Conservation (phyloP, 805 yeast genomes). For the Wickerhamomyces queroliae region DNA sequence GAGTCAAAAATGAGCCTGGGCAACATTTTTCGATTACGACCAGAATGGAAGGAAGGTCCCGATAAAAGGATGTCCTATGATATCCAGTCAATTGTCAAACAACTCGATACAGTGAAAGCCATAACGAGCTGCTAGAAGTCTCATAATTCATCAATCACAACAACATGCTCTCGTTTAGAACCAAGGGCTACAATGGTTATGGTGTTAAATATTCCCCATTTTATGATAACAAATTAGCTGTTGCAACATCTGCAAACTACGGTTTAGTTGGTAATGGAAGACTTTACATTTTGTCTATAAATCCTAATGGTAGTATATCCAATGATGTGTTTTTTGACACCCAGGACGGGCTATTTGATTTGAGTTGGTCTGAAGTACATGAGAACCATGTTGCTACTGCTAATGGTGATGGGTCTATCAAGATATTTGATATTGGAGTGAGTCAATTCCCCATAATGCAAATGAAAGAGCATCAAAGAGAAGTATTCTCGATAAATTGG, state of each 20-base stretch:
- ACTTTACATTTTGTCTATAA: slow-evolving; percentile 63
- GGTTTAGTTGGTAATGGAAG: slow-evolving; percentile 95
- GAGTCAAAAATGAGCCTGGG: too few species aligned
- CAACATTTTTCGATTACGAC: too few species aligned
- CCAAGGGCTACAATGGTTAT: slow-evolving; percentile 82
- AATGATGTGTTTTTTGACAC: slow-evolving; percentile 68
- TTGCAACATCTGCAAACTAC: slow-evolving; percentile 86
- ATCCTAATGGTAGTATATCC: slow-evolving; percentile 54
- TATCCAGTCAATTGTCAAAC: too few species aligned
- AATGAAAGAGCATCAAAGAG: slow-evolving; percentile 72
- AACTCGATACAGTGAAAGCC: too few species aligned
- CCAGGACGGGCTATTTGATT: slow-evolving; percentile 86
- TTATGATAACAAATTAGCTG: slow-evolving; percentile 83
- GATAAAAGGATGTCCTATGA: too few species aligned
- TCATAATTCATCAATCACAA: background rate
- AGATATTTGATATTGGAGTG: slow-evolving; percentile 70
- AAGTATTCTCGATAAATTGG: slow-evolving; percentile 73
- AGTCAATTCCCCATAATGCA: slow-evolving; percentile 66
- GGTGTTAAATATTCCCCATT: slow-evolving; percentile 88
- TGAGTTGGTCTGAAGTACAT: slow-evolving; percentile 86
- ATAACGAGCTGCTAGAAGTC: background rate
- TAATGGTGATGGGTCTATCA: slow-evolving; percentile 86
- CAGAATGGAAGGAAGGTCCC: too few species aligned
- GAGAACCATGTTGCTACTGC: slow-evolving; percentile 82
- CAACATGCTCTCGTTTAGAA: slow-evolving; percentile 64